Evolutionary conservation across 306 rosid species (phyloP).

Genomic region (Malus sylvestris): DNA sequence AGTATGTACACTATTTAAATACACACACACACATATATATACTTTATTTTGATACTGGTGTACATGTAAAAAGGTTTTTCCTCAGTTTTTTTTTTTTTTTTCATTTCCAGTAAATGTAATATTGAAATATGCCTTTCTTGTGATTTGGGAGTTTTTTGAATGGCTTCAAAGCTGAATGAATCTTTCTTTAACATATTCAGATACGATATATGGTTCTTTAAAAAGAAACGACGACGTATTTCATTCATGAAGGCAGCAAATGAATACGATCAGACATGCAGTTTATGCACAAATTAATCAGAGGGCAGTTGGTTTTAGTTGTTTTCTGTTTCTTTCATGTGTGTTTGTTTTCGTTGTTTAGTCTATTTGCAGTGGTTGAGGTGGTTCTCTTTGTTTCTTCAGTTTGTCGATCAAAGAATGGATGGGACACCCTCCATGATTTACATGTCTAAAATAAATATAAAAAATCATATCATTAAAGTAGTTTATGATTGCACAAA

Average conservation of each 20-base stretch:
- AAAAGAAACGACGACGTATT: neutral
- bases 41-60: neutral
- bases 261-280: neutral
- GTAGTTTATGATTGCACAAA: neutral
- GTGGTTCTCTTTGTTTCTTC: conserved; percentile 23
- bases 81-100: neutral
- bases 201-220: neutral
- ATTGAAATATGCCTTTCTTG: conserved; percentile 8
- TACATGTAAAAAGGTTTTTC: conserved; percentile 6
- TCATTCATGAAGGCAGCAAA: neutral
- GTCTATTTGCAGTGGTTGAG: conserved; percentile 49
- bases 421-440: conserved; percentile 43
- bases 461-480: neutral
- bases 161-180: conserved; percentile 4
- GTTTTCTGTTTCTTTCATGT: neutral
- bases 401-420: conserved; percentile 18
- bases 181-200: neutral
- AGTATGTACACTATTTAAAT: conserved; percentile 19
- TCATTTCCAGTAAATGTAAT: neutral
- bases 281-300: neutral
- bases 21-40: neutral
- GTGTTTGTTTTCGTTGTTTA: conserved; percentile 27
- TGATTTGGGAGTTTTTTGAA: conserved; percentile 14
- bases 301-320: neutral
- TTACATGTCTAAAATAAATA: neutral